Evolutionary conservation across 2,329 filamentous ascomycete species (phyloP).

Genomic region (Fusarium foetens): DNA sequence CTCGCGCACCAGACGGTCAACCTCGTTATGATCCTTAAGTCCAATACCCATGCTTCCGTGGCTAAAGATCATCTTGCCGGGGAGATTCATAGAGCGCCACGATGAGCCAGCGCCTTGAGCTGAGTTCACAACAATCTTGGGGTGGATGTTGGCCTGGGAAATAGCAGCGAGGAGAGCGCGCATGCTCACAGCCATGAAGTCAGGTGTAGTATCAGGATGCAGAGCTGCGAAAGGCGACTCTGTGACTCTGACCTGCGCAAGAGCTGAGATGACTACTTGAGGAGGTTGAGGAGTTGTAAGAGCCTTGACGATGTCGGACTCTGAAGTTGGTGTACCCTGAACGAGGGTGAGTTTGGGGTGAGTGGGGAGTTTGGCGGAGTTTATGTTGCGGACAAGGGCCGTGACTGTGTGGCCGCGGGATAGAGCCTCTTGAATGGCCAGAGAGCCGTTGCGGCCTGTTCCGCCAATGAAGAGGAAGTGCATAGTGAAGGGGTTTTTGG

Average conservation of each 20-base stretch:
- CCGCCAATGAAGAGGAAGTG: slow-evolving; percentile 30
- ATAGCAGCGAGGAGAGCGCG: not conserved
- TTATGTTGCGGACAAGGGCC: slow-evolving; percentile 10
- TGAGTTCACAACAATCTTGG: slow-evolving; percentile 19
- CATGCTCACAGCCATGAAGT: slow-evolving; percentile 28
- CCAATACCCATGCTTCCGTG: slow-evolving; percentile 24
- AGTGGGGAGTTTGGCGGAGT: not conserved
- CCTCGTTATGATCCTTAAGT: slow-evolving; percentile 21
- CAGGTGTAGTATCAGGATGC: slow-evolving; percentile 9
- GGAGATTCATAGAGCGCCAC: slow-evolving; percentile 26
- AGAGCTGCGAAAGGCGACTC: slow-evolving; percentile 22
- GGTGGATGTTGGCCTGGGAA: accelerated
- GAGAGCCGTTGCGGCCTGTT: slow-evolving; percentile 30
- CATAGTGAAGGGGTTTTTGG: not conserved
- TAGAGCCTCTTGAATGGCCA: slow-evolving; percentile 18
- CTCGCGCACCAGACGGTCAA: slow-evolving; percentile 7
- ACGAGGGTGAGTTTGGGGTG: slow-evolving; percentile 16
- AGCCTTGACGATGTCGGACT: not conserved
- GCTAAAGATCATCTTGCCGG: slow-evolving; percentile 16
- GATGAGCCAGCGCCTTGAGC: slow-evolving; percentile 13
- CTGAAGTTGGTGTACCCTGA: slow-evolving; percentile 17
- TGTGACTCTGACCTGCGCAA: slow-evolving; percentile 11
- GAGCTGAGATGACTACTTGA: slow-evolving; percentile 1
- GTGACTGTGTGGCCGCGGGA: slow-evolving; percentile 19
- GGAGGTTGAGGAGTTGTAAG: not conserved